A percentile compares a stretch with the other conserved stretches of the same genome.
Conservation (phyloP, 805 yeast species). For the Diddensiella transvaalensis region DNA sequence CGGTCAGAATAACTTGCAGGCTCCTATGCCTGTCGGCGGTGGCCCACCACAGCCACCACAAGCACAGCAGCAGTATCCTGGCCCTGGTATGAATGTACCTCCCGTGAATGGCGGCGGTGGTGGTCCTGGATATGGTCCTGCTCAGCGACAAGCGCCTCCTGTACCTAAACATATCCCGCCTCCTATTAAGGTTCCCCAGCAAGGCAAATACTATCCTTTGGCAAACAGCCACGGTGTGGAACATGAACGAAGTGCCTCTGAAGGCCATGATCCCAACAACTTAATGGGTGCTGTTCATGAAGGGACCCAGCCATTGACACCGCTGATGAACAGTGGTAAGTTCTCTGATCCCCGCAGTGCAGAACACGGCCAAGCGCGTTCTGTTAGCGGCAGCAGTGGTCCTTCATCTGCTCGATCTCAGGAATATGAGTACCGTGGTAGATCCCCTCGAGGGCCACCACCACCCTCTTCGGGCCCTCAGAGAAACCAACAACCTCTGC, state of each 20-base stretch:
- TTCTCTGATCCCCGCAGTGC: not conserved
- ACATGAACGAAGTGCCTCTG: conserved; percentile 33
- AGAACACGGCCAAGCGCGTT: not conserved
- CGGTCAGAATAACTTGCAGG: not conserved
- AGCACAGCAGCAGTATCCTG: not conserved
- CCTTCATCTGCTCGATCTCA: not conserved
- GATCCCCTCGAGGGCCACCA: conserved; percentile 6
- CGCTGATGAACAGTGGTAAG: conserved; percentile 13
- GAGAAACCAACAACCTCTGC: not conserved
- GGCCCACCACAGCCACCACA: not conserved
- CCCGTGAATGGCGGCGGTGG: not conserved
- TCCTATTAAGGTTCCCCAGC: not conserved
- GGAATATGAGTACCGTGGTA: not conserved
- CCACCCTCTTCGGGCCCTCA: not conserved
- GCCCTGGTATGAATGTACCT: too few species aligned
- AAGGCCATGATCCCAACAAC: conserved; percentile 34
- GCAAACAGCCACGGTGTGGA: not conserved
- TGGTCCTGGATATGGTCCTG: conserved; percentile 1
- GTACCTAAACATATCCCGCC: not conserved
- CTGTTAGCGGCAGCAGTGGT: too few species aligned
- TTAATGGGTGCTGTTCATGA: conserved; percentile 24
- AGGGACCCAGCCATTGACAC: conserved; percentile 26
- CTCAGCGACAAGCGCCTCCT: not conserved
- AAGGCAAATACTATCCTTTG: not conserved
- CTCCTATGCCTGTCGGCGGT: not conserved